phyloP scores from a whole-genome alignment of 305 asterid species.

The Euphrasia arctica region DNA sequence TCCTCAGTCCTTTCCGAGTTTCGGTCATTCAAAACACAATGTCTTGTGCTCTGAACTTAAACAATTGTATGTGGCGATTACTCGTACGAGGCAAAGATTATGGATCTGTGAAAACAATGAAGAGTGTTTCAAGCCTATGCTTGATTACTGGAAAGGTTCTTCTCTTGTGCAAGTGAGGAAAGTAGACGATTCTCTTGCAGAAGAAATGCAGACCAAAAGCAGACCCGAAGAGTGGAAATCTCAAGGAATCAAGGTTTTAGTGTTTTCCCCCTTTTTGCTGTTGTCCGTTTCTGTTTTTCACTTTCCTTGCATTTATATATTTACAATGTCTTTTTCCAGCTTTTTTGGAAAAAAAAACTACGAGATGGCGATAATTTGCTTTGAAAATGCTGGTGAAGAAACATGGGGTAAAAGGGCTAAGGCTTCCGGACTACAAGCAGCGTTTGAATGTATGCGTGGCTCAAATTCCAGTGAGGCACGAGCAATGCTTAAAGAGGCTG shows the following conservation, averaged over 20 bases:
- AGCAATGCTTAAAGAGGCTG: constrained; percentile 55
- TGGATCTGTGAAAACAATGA: constrained; percentile 70
- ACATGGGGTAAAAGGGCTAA: constrained; percentile 57
- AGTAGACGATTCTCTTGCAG: constrained; percentile 55
- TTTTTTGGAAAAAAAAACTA: constrained; percentile 58
- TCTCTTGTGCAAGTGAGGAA: constrained; percentile 54
- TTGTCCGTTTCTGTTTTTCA: not conserved
- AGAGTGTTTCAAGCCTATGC: constrained; percentile 57
- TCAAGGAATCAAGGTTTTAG: constrained; percentile 58
- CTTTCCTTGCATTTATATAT: not conserved
- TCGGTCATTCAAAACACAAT: constrained; percentile 46
- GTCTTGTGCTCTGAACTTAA: constrained; percentile 71
- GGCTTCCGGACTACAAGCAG: constrained; percentile 58
- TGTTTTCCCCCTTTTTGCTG: not conserved
- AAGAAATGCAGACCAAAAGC: constrained; percentile 69
- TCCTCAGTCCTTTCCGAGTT: constrained; percentile 45
- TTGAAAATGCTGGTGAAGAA: constrained; percentile 61
- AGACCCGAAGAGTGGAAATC: constrained; percentile 70
- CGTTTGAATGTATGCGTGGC: constrained; percentile 39
- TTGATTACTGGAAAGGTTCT: constrained; percentile 60
- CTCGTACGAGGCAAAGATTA: constrained; percentile 53
- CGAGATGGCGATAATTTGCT: constrained; percentile 69
- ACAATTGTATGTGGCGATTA: constrained; percentile 33
- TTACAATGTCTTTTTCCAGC: constrained; percentile 37
- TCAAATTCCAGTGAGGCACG: constrained; percentile 41